phyloP scores from a whole-genome alignment of 768 basidiomycete genomes.

The Fomitopsis serialis region DNA sequence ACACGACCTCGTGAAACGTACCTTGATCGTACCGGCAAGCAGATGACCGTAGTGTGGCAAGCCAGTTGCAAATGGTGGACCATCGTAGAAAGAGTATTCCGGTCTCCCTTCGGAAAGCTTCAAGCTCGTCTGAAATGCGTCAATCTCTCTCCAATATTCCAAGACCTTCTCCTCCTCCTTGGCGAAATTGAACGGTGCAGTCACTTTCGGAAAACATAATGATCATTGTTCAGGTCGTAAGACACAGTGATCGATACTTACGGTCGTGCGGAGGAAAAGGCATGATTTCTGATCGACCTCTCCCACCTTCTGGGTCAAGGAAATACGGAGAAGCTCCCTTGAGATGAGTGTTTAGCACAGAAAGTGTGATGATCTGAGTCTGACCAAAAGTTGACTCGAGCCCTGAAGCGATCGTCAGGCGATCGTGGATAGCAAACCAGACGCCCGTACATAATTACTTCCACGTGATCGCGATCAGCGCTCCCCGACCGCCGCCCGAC shows the following conservation, averaged over 20 bases:
- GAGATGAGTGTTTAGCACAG: not conserved
- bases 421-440: not conserved
- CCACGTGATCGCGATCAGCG: not conserved
- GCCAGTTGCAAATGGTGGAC: conserved; percentile 96
- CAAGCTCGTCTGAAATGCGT: conserved; percentile 93
- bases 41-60: conserved; percentile 95
- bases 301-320: too few relatives aligned
- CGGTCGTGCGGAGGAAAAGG: conserved; percentile 24
- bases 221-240: not conserved
- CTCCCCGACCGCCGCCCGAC: not conserved
- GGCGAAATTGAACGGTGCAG: conserved; percentile 74
- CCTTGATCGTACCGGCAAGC: conserved; percentile 91
- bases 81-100: conserved; percentile 93
- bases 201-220: conserved; percentile 42
- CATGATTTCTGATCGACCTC: conserved; percentile 12
- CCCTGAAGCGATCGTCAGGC: not conserved
- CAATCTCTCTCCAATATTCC: conserved; percentile 91
- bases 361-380: not conserved
- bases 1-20: too few relatives aligned
- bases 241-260: conserved; percentile 9
- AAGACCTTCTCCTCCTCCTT: conserved; percentile 89
- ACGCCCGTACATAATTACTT: not conserved
- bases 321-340: not conserved
- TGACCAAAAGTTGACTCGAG: not conserved
- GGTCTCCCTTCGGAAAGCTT: conserved; percentile 90